Evolutionary conservation across 1,284 basidiomycete species (phyloP).

Genomic region (Rhodotorula sp.): DNA sequence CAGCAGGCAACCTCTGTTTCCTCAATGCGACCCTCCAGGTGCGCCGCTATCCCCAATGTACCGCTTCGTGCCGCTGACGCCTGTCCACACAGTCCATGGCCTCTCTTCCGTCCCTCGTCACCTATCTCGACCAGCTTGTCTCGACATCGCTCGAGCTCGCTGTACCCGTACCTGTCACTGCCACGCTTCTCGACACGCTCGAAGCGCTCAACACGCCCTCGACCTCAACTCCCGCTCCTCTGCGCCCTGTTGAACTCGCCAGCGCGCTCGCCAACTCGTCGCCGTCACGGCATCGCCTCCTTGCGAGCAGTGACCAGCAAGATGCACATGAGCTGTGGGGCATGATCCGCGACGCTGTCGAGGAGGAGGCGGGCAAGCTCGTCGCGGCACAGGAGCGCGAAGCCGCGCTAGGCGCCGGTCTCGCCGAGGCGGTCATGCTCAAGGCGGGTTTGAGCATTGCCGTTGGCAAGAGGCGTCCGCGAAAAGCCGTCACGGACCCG

Average conservation of each 20-base stretch:
- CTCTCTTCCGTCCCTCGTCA: conserved; percentile 60
- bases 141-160: conserved; percentile 17
- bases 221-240: conserved; percentile 58
- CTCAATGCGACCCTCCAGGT: conserved; percentile 92
- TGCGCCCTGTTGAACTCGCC: conserved; percentile 71
- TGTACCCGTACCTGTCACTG: conserved; percentile 76
- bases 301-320: conserved; percentile 85
- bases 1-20: conserved; percentile 92
- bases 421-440: conserved; percentile 7
- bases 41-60: conserved; percentile 31
- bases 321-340: conserved; percentile 96
- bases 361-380: conserved; percentile 69
- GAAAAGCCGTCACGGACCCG: conserved; percentile 38
- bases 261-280: conserved; percentile 63
- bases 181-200: conserved; percentile 58
- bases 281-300: conserved; percentile 60
- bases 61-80: too few relatives aligned
- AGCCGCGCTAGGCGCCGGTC: not conserved
- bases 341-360: conserved; percentile 80
- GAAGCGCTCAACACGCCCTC: conserved; percentile 31
- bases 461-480: conserved; percentile 2
- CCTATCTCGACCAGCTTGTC: conserved; percentile 23
- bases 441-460: not conserved
- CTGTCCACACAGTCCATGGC: conserved; percentile 23
- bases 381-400: conserved; percentile 40